Percentiles rank a stretch among this genome's conserved stretches.
Evolutionary conservation across 495 filamentous ascomycete species (phyloP).

Genomic region (Lepraria neglecta): DNA sequence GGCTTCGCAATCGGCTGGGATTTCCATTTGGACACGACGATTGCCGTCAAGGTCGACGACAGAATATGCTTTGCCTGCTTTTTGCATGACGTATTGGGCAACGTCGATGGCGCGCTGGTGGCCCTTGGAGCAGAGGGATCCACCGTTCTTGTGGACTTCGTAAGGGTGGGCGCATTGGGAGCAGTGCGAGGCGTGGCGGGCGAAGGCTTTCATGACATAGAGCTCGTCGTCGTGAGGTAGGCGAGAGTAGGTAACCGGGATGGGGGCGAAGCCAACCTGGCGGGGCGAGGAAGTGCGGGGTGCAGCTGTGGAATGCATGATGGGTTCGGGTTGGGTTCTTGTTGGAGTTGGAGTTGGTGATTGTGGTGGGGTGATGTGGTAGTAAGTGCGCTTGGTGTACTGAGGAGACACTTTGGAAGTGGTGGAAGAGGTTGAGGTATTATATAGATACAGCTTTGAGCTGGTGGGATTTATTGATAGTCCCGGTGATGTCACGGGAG

Average conservation of each 20-base stretch:
- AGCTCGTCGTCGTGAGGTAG: conserved; percentile 42
- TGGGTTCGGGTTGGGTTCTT: conserved; percentile 1
- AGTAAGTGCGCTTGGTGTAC: conserved; percentile 17
- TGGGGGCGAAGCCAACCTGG: conserved; percentile 26
- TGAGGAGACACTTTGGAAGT: conserved; percentile 24
- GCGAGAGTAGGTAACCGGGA: conserved; percentile 31
- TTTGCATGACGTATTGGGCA: conserved; percentile 45
- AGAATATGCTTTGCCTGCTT: conserved; percentile 44
- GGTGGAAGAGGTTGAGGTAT: neutral
- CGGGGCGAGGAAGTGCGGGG: conserved; percentile 4
- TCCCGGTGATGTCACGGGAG: neutral
- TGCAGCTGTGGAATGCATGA: conserved; percentile 17
- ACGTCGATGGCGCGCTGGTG: conserved; percentile 42
- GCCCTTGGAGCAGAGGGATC: conserved; percentile 46
- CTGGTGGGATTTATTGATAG: neutral
- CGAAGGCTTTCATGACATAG: conserved; percentile 37
- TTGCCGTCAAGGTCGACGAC: conserved; percentile 44
- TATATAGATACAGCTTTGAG: conserved; percentile 10
- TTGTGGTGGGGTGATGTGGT: conserved; percentile 13
- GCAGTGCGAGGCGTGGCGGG: conserved; percentile 41
- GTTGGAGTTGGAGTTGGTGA: neutral
- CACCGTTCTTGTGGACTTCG: conserved; percentile 33
- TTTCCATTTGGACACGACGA: conserved; percentile 41
- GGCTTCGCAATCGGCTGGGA: conserved; percentile 37
- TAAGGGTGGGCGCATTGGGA: conserved; percentile 38